Percentiles rank a stretch among this genome's conserved stretches.
Evolutionary conservation across 768 basidiomycete genomes (phyloP).

Genomic region (Cystoderma amianthinum): DNA sequence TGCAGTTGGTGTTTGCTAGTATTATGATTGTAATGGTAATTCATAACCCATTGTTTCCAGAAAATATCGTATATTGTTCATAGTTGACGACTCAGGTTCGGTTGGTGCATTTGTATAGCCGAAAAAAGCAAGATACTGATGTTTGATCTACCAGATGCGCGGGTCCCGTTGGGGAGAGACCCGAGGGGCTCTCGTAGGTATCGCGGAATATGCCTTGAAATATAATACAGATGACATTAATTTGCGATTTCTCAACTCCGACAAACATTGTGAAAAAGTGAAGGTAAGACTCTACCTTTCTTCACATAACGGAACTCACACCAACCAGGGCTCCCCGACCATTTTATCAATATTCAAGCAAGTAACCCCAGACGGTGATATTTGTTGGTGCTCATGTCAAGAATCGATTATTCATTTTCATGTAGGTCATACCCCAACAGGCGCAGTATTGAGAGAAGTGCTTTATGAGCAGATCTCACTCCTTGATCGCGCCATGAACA

Average conservation of each 20-base stretch:
- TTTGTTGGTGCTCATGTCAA: too few species aligned
- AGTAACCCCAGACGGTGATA: too few species aligned
- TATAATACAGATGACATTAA: slow-evolving; percentile 16
- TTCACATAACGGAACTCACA: too few species aligned
- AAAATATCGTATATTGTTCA: slow-evolving; percentile 18
- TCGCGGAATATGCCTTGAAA: slow-evolving; percentile 19
- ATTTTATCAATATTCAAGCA: too few species aligned
- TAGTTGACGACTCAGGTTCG: slow-evolving; percentile 23
- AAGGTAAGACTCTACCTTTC: too few species aligned
- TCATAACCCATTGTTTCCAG: slow-evolving; percentile 6
- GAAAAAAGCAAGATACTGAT: too few species aligned
- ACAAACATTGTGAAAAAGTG: background rate
- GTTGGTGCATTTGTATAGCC: slow-evolving; percentile 8
- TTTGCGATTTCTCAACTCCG: slow-evolving; percentile 19
- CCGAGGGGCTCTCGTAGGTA: slow-evolving; percentile 17
- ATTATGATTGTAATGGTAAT: background rate
- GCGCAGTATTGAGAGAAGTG: slow-evolving; percentile 14
- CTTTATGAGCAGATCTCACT: slow-evolving; percentile 13
- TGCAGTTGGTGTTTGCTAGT: slow-evolving; percentile 10
- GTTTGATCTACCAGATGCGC: too few species aligned
- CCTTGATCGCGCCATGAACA: slow-evolving; percentile 11
- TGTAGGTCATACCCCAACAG: slow-evolving; percentile 21
- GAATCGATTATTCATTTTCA: background rate
- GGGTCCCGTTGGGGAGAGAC: slow-evolving; percentile 16
- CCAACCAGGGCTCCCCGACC: too few species aligned